phyloP scores from a whole-genome alignment of 2,329 filamentous ascomycete species.

The Shiraia sp. region DNA sequence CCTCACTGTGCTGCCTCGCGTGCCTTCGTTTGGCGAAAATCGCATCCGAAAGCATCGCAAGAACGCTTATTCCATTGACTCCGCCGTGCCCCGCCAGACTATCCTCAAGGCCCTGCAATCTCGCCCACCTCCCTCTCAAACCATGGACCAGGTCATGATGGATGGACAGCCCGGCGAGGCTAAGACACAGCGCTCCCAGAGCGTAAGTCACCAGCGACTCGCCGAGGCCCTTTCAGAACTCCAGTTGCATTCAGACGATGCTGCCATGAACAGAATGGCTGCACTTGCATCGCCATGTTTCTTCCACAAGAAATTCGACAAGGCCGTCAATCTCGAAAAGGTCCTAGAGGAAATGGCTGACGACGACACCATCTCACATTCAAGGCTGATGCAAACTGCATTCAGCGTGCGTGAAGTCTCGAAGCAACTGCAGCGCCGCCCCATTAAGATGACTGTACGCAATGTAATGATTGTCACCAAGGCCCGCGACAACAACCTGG shows the following conservation, averaged over 20 bases:
- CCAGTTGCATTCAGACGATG: conserved; percentile 51
- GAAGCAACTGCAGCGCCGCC: conserved; percentile 88
- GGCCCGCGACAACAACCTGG: conserved; percentile 90
- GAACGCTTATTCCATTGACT: conserved; percentile 61
- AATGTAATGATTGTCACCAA: conserved; percentile 99
- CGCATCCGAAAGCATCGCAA: conserved; percentile 44
- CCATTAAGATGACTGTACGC: conserved; percentile 86
- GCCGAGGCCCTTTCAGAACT: conserved; percentile 61
- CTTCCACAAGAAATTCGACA: conserved; percentile 96
- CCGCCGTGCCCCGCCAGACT: conserved; percentile 72
- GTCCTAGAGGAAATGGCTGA: conserved; percentile 94
- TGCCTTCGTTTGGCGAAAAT: conserved; percentile 43
- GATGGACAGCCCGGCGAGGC: conserved; percentile 36
- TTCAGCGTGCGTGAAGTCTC: conserved; percentile 94
- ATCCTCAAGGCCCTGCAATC: conserved; percentile 82
- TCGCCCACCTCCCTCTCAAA: conserved; percentile 57
- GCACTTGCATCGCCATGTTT: conserved; percentile 91
- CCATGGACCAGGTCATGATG: conserved; percentile 65
- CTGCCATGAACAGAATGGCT: conserved; percentile 55
- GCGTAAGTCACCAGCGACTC: conserved; percentile 58
- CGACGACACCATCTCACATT: conserved; percentile 87
- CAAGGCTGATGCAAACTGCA: conserved; percentile 90
- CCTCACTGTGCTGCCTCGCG: conserved; percentile 35
- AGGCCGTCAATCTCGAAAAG: conserved; percentile 91
- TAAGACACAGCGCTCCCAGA: conserved; percentile 33